Conservation (phyloP, 768 basidiomycete genomes). For the Tulasnella sp. region DNA sequence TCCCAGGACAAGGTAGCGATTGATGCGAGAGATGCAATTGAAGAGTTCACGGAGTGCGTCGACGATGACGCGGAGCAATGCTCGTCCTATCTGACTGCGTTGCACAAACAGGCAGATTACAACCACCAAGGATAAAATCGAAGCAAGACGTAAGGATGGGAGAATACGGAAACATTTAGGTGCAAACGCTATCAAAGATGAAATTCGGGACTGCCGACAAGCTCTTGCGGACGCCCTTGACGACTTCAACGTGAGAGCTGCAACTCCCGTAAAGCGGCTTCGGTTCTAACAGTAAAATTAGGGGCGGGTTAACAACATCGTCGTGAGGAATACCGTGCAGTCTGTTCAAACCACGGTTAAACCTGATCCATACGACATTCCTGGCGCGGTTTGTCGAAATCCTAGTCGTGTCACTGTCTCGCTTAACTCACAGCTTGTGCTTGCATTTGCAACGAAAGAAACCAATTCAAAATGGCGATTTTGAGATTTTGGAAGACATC, state of each 20-base stretch:
- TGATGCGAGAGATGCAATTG: neutral
- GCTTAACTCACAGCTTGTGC: too few relatives aligned
- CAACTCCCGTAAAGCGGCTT: neutral
- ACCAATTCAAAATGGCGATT: neutral
- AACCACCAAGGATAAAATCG: neutral
- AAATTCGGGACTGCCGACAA: neutral
- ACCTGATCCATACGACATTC: neutral
- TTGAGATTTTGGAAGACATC: neutral
- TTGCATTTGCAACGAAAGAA: too few relatives aligned
- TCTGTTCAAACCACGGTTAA: neutral
- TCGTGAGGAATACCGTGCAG: neutral
- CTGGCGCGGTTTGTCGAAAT: neutral
- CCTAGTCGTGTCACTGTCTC: too few relatives aligned
- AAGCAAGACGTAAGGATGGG: neutral
- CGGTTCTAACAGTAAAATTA: neutral
- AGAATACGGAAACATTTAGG: neutral
- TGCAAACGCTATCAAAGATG: neutral
- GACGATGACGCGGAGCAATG: neutral
- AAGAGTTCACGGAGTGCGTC: neutral
- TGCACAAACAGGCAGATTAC: neutral
- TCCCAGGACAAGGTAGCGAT: neutral
- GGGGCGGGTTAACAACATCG: neutral
- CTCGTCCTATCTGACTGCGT: neutral
- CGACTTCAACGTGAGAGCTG: neutral
- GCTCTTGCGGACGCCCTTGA: neutral